These are phyloP conservation scores for Nemania diffusa DNA, from an alignment of 2,329 filamentous ascomycete genomes.

Conservation along the genomic window DNA sequence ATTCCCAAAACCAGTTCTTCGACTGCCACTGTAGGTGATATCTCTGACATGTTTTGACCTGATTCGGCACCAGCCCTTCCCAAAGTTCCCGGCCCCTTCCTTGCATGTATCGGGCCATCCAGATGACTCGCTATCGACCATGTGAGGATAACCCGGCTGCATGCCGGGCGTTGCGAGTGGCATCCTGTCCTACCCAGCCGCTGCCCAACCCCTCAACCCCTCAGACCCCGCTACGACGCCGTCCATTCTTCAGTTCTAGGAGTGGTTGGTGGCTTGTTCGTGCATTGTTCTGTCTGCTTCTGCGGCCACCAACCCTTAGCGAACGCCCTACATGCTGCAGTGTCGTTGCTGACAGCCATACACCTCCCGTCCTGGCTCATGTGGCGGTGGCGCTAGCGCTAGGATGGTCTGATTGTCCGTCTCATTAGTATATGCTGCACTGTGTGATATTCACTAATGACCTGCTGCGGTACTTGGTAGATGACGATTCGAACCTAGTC, in stretches of 20 bases:
- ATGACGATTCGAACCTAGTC: conserved; percentile 86
- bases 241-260: neutral
- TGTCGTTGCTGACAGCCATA: conserved; percentile 1
- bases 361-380: neutral
- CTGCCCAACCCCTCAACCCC: too few species aligned
- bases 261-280: conserved; percentile 8
- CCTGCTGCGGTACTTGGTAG: conserved; percentile 55
- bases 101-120: neutral
- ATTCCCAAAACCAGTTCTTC: conserved; percentile 87
- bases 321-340: conserved; percentile 1
- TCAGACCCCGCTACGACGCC: too few species aligned
- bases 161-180: conserved; percentile 8
- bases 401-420: neutral
- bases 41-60: neutral
- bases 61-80: neutral
- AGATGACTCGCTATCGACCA: neutral
- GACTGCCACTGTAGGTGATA: conserved; percentile 82
- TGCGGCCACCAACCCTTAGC: neutral
- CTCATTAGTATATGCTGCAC: neutral
- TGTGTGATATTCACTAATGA: conserved; percentile 33
- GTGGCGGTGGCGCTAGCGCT: neutral
- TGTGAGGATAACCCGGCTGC: neutral
- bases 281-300: conserved; percentile 8
- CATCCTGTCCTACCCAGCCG: conserved; percentile 13
- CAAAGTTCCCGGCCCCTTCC: neutral